Conservation (phyloP, 306 rosid genomes). For the Quercus berberidifolia region DNA sequence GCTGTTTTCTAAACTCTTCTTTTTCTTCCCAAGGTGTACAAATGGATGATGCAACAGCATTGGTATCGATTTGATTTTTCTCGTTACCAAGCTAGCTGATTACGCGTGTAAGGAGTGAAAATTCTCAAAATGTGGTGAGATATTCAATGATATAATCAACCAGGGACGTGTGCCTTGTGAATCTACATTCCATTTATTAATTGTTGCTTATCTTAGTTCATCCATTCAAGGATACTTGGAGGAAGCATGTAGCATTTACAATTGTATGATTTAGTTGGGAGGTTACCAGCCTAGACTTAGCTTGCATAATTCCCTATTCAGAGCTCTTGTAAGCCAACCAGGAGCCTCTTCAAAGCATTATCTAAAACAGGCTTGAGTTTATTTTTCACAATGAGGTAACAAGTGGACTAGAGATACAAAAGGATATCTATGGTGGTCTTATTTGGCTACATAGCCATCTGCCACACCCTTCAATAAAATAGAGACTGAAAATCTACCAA, state of each 20-base stretch:
- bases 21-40: slow-evolving; percentile 58
- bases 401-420: slow-evolving; percentile 66
- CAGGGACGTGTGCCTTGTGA: slow-evolving; percentile 90
- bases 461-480: too few species aligned
- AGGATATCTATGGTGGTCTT: slow-evolving; percentile 77
- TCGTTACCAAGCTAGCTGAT: slow-evolving; percentile 81
- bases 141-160: slow-evolving; percentile 77
- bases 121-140: slow-evolving; percentile 82
- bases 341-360: slow-evolving; percentile 59
- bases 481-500: too few species aligned
- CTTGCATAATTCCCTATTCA: slow-evolving; percentile 83
- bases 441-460: slow-evolving; percentile 66
- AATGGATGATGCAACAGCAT: slow-evolving; percentile 84
- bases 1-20: background rate
- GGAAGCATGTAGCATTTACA: slow-evolving; percentile 77
- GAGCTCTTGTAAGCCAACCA: slow-evolving; percentile 60
- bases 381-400: slow-evolving; percentile 66
- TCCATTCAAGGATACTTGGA: slow-evolving; percentile 76
- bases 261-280: slow-evolving; percentile 88
- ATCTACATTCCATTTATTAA: slow-evolving; percentile 83
- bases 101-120: slow-evolving; percentile 86
- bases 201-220: slow-evolving; percentile 84
- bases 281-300: slow-evolving; percentile 81
- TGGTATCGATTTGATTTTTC: slow-evolving; percentile 80
- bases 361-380: slow-evolving; percentile 88